Base-by-base conservation (phyloP, 495 filamentous ascomycete genomes). In the Cercophora scortea region DNA sequence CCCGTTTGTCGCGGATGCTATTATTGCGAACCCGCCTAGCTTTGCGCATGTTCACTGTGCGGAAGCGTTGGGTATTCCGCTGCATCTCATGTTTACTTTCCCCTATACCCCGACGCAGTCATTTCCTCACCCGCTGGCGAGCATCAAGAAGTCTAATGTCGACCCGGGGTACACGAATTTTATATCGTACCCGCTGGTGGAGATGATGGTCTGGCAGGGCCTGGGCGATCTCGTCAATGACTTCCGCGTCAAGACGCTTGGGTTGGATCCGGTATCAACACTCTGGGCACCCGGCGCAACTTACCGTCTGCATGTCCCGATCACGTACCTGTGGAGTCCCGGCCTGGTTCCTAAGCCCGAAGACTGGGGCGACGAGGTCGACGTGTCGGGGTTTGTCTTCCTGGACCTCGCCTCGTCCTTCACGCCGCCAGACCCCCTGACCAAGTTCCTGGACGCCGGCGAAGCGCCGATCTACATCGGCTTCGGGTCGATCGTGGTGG, bases 21-120 rank as follows among this genome's bases (percentile, higher is more conserved):
- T 93, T 58, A 90, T 93, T 52, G 88, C 88, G 11, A 93, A 93
- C 61, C 88, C 88, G 3, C 87, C 87, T 0, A 86, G 85, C 63
- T 90, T 90, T 62, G 86, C 85, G 11, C 87, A 90, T 65, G 70
- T 91, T 6, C 87, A 89, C 67, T 85, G 86, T 55, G 88, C 88
- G n/a, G 84, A 93, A 65, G 83, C 82, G 59, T 66, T 93, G 48
- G 87, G 87, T 0, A 79, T 91, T 19, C 87, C 88, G 9, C 67
- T 92, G 6, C 86, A 90, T 66, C 64, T 92, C 50, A 89, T 92
- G 83, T 92, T 91, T 67, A 91, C 88, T 13, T 90, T 86, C 52
- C 82, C 82, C n/a, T 86, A 82, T 56, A 83, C 78, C 8, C 79
- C 83, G 0, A 89, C 85, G 0, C 77, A 77, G 50, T 75, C 79